Evolutionary conservation across 2,329 filamentous ascomycete species (phyloP).

Genomic region (Didymella pomorum): DNA sequence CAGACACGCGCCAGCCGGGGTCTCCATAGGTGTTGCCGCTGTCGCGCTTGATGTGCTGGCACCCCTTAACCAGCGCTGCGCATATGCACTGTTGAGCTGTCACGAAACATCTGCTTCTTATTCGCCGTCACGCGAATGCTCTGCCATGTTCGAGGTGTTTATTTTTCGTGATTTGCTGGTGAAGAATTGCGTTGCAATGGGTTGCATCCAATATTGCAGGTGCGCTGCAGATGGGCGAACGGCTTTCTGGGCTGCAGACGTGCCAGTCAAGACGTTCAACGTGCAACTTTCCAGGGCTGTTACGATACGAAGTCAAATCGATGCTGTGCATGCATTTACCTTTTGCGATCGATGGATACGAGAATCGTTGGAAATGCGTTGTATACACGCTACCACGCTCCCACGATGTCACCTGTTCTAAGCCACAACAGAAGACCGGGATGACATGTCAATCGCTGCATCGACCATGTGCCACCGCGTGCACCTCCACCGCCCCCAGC

Average conservation of each 20-base stretch:
- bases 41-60: slow-evolving; percentile 43
- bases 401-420: slow-evolving; percentile 2
- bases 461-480: slow-evolving; percentile 1
- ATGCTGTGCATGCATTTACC: background rate
- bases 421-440: background rate
- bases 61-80: slow-evolving; percentile 32
- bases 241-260: no score
- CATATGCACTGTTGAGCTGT: slow-evolving; percentile 41
- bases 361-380: slow-evolving; percentile 8
- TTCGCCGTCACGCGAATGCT: no score
- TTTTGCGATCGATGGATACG: slow-evolving; percentile 3
- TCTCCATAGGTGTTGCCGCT: slow-evolving; percentile 4
- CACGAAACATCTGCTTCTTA: slow-evolving; percentile 21
- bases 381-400: slow-evolving; percentile 15
- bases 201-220: background rate
- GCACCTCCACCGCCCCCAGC: slow-evolving; percentile 19
- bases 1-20: no score
- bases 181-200: background rate
- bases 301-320: background rate
- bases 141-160: no score
- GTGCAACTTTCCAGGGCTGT: no score
- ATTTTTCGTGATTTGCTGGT: background rate
- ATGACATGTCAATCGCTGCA: slow-evolving; percentile 1
- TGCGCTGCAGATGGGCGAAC: background rate
- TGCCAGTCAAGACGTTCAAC: no score